Evolutionary conservation across 2,329 filamentous ascomycete genomes (phyloP).

Genomic region (Pleurostoma richardsiae): DNA sequence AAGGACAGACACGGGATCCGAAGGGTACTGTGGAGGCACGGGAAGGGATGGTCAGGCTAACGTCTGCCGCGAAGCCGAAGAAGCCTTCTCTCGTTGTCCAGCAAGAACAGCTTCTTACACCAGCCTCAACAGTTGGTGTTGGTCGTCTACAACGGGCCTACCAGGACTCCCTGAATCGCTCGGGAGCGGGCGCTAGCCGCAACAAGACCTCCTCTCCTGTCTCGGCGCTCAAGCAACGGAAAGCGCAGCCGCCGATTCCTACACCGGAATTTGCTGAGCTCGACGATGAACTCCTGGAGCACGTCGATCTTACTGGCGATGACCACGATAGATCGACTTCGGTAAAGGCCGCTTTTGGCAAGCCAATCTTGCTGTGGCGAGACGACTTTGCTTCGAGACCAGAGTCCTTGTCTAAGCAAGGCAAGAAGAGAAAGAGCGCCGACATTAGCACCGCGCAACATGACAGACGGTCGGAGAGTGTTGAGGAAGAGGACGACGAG

Average conservation of each 20-base stretch:
- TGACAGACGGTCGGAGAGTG: conserved; percentile 10
- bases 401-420: conserved; percentile 28
- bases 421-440: conserved; percentile 48
- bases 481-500: conserved; percentile 32
- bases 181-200: conserved; percentile 9
- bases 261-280: conserved; percentile 27
- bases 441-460: conserved; percentile 31
- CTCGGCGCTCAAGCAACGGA: conserved; percentile 3
- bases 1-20: not conserved
- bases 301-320: conserved; percentile 32
- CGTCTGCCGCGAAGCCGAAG: conserved; percentile 35
- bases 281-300: conserved; percentile 23
- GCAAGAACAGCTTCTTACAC: conserved; percentile 35
- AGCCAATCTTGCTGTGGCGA: conserved; percentile 35
- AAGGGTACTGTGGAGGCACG: conserved; percentile 12
- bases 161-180: conserved; percentile 20
- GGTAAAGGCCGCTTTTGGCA: conserved; percentile 20
- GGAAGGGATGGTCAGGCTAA: conserved; percentile 37
- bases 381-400: conserved; percentile 33
- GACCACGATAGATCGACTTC: conserved; percentile 21
- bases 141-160: conserved; percentile 28
- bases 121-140: conserved; percentile 26
- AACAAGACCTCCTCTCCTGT: conserved; percentile 8
- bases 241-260: conserved; percentile 10
- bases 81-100: conserved; percentile 37